phyloP scores from a whole-genome alignment of 2,329 filamentous ascomycete genomes.

The Diaporthe aspalathi region DNA sequence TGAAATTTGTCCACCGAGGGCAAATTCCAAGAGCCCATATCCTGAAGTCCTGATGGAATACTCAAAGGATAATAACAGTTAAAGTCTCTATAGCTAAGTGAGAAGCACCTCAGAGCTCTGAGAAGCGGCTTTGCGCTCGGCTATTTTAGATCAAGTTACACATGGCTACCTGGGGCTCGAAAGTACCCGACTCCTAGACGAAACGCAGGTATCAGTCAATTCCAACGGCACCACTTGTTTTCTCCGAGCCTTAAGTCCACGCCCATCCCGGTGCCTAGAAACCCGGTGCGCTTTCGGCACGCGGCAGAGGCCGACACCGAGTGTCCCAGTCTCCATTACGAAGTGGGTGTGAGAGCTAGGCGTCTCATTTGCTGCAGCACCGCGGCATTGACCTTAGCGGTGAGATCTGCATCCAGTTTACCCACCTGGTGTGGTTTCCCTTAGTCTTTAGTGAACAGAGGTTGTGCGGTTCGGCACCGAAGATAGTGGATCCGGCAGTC shows the following conservation, averaged over 20 bases:
- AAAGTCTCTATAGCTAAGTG: background rate
- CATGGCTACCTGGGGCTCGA: background rate
- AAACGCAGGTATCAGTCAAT: background rate
- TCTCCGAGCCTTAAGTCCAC: conserved; percentile 18
- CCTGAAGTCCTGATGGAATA: background rate
- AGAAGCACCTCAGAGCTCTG: background rate
- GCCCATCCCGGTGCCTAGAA: background rate
- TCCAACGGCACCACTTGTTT: background rate
- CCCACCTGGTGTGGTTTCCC: conserved; percentile 6
- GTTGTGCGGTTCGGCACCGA: conserved; percentile 26
- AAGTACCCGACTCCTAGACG: background rate
- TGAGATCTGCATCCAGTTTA: conserved; percentile 10
- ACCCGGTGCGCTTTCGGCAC: conserved; percentile 23
- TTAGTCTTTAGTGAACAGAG: conserved; percentile 2
- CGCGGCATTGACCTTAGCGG: background rate
- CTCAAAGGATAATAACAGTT: background rate
- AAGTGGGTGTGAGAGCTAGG: background rate
- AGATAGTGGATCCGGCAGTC: conserved; percentile 12
- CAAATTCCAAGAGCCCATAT: background rate
- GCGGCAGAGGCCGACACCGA: conserved; percentile 15
- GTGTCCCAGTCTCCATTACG: conserved; percentile 12
- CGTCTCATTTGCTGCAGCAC: conserved; percentile 1
- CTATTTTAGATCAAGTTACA: background rate
- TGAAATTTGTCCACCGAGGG: no score
- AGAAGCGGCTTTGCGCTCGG: background rate